Conservation (phyloP, 805 yeast genomes). For the Candida easanensis region DNA sequence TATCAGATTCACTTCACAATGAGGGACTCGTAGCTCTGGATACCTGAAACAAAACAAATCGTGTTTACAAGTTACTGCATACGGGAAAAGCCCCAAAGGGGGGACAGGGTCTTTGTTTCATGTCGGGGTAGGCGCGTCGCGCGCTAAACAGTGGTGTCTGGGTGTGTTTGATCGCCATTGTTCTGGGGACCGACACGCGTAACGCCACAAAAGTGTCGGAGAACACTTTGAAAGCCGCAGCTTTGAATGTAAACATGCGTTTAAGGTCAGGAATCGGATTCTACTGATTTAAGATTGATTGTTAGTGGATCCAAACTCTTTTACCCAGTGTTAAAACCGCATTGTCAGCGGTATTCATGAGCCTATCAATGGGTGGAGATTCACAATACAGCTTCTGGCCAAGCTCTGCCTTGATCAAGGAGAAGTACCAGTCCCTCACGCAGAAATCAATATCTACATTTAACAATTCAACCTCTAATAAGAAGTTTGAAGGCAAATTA, state of each 20-base stretch:
- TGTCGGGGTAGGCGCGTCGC: background rate
- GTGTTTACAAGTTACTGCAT: background rate
- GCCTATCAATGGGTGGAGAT: too few species aligned
- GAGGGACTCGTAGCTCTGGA: background rate
- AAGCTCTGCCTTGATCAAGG: slow-evolving; percentile 9
- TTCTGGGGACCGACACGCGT: too few species aligned
- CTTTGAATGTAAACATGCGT: too few species aligned
- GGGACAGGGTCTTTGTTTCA: background rate
- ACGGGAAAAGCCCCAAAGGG: background rate
- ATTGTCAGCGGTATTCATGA: too few species aligned
- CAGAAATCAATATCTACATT: too few species aligned
- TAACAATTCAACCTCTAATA: too few species aligned
- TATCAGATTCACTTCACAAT: background rate
- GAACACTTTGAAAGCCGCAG: too few species aligned
- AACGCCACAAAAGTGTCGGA: background rate
- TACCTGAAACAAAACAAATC: background rate
- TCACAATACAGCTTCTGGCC: slow-evolving; percentile 10
- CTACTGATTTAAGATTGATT: too few species aligned
- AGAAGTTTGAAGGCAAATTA: slow-evolving; percentile 1
- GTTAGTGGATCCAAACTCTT: too few species aligned
- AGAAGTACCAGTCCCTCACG: slow-evolving; percentile 5
- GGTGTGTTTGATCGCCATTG: background rate
- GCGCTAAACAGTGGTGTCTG: background rate
- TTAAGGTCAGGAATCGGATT: too few species aligned
- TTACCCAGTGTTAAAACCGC: too few species aligned